Evolutionary conservation across 2,329 filamentous ascomycete genomes (phyloP).

Genomic region (Cercospora nicotianae): DNA sequence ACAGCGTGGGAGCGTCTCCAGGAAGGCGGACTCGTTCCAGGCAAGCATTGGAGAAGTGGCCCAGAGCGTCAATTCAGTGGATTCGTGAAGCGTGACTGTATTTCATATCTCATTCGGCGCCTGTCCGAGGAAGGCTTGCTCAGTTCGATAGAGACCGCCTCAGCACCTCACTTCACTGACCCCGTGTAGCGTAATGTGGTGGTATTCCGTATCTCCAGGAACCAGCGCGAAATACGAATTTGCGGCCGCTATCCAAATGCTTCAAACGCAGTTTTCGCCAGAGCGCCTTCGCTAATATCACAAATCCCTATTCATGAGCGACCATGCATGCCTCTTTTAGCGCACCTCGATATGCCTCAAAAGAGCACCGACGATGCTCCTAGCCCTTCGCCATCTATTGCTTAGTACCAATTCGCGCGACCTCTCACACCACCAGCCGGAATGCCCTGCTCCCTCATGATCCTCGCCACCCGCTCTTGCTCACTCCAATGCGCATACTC

Average conservation of each 20-base stretch:
- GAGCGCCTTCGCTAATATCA: slow-evolving; percentile 26
- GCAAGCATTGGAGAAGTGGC: neutral
- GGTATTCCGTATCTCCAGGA: neutral
- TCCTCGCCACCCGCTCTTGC: slow-evolving; percentile 32
- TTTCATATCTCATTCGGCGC: neutral
- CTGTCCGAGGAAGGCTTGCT: neutral
- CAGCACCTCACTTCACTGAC: neutral
- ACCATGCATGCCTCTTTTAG: too few relatives aligned
- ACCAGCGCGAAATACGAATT: neutral
- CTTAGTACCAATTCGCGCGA: slow-evolving; percentile 38
- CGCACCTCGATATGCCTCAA: neutral
- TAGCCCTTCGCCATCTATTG: neutral
- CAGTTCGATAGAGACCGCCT: neutral
- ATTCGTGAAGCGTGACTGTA: neutral
- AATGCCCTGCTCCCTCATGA: slow-evolving; percentile 28
- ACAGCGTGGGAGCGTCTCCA: neutral
- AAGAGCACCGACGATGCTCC: neutral
- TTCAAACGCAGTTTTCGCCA: slow-evolving; percentile 3
- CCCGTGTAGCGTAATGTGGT: neutral
- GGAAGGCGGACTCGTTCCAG: neutral
- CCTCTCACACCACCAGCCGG: slow-evolving; percentile 6
- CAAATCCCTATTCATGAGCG: neutral
- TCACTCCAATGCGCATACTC: slow-evolving; percentile 44
- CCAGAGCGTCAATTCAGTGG: neutral
- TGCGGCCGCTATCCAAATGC: neutral